These are phyloP conservation scores for Colletotrichum plurivorum DNA, from an alignment of 2,329 filamentous ascomycete genomes.

Conservation along the genomic window DNA sequence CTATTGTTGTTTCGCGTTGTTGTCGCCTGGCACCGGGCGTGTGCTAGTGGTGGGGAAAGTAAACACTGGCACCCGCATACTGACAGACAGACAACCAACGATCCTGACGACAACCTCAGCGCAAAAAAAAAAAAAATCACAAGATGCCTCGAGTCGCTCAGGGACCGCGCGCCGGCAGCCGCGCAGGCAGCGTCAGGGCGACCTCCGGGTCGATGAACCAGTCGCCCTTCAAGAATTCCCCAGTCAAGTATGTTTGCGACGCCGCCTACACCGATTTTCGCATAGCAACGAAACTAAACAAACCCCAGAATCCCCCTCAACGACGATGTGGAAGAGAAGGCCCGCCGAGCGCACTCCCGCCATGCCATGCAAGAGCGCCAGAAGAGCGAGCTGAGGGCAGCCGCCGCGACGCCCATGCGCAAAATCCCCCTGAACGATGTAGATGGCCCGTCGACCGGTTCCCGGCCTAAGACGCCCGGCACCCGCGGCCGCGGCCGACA, in stretches of 20 bases:
- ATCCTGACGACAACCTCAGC: constrained; percentile 41
- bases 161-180: constrained; percentile 64
- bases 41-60: constrained; percentile 37
- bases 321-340: constrained; percentile 94
- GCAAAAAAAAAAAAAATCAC: constrained; percentile 29
- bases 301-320: constrained; percentile 87
- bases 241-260: constrained; percentile 65
- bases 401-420: constrained; percentile 76
- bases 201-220: constrained; percentile 61
- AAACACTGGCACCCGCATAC: constrained; percentile 32
- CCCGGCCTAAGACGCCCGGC: constrained; percentile 70
- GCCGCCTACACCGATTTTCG: constrained; percentile 17
- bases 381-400: constrained; percentile 91
- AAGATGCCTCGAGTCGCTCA: constrained; percentile 73
- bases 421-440: constrained; percentile 72
- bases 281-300: constrained; percentile 40
- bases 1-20: constrained; percentile 38
- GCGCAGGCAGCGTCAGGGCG: constrained; percentile 62
- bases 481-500: constrained; percentile 50
- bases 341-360: constrained; percentile 86
- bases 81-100: constrained; percentile 24
- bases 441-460: constrained; percentile 69
- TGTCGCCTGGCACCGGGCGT: constrained; percentile 27
- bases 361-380: constrained; percentile 91
- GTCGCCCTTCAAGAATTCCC: constrained; percentile 71